A percentile compares a stretch with the other conserved stretches of the same genome.
Evolutionary conservation across 805 yeast genomes (phyloP).

Genomic region (Lachancea kluyveri): DNA sequence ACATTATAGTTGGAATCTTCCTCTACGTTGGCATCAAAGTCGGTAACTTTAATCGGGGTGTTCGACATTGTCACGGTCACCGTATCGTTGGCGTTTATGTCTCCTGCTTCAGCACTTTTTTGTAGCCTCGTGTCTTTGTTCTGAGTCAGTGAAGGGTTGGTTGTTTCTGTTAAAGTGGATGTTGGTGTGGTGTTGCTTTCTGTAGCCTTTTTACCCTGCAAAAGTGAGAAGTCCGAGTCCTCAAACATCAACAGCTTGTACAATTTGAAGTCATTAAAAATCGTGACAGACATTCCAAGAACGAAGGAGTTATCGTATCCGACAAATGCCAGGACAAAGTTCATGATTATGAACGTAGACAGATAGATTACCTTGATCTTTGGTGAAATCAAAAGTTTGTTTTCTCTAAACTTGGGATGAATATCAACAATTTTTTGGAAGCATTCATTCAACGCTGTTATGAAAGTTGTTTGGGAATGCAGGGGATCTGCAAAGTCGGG

Average conservation of each 20-base stretch:
- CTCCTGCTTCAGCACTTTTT: slow-evolving; percentile 5
- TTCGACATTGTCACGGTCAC: slow-evolving; percentile 1
- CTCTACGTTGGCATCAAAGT: slow-evolving; percentile 17
- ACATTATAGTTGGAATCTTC: slow-evolving; percentile 31
- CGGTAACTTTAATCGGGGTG: neutral
- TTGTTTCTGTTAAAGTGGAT: too few relatives aligned
- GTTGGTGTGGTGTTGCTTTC: too few relatives aligned
- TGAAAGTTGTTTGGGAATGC: slow-evolving; percentile 22
- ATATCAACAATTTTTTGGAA: slow-evolving; percentile 28
- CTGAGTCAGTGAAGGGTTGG: too few relatives aligned
- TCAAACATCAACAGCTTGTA: slow-evolving; percentile 33
- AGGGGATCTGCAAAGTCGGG: slow-evolving; percentile 13
- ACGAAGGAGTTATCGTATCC: slow-evolving; percentile 58
- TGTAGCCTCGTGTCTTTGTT: too few relatives aligned
- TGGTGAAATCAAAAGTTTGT: slow-evolving; percentile 23
- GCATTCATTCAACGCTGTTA: slow-evolving; percentile 27
- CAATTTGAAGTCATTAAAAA: slow-evolving; percentile 54
- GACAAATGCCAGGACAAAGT: slow-evolving; percentile 50
- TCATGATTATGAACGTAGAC: slow-evolving; percentile 38
- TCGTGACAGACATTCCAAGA: slow-evolving; percentile 44
- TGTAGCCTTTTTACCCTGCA: too few relatives aligned
- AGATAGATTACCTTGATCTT: slow-evolving; percentile 32
- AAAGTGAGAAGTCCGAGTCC: too few relatives aligned
- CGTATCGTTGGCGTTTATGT: slow-evolving; percentile 3
- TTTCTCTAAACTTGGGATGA: slow-evolving; percentile 27